Percentiles rank a stretch among this genome's conserved stretches.
Evolutionary conservation across 345 rosid species (phyloP).

Genomic region (Brassica nigra): DNA sequence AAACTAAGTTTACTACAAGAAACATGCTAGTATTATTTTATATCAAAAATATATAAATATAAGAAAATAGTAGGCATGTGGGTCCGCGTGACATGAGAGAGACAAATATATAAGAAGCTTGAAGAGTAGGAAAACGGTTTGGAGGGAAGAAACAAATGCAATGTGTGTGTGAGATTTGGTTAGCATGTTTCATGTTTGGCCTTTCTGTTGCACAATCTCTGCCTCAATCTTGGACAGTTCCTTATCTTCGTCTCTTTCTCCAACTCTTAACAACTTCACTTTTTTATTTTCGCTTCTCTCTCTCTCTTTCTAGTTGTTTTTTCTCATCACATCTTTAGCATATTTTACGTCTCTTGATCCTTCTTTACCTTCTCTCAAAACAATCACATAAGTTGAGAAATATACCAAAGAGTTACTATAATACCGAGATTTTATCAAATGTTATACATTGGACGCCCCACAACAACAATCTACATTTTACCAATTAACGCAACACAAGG

Average conservation of each 20-base stretch:
- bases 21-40: neutral
- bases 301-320: neutral
- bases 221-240: constrained; percentile 46
- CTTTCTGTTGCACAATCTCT: constrained; percentile 49
- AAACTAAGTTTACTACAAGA: neutral
- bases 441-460: constrained; percentile 15
- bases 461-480: constrained; percentile 21
- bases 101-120: constrained; percentile 24
- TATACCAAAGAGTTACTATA: neutral
- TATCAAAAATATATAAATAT: neutral
- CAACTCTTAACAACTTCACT: constrained; percentile 1
- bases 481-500: constrained; percentile 7
- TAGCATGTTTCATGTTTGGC: constrained; percentile 35
- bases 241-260: constrained; percentile 24
- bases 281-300: constrained; percentile 8
- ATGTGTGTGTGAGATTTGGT: constrained; percentile 39
- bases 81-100: constrained; percentile 34
- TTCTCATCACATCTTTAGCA: constrained; percentile 5
- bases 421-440: neutral
- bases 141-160: constrained; percentile 36
- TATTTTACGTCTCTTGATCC: constrained; percentile 18
- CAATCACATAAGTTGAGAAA: neutral
- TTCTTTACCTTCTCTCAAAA: neutral
- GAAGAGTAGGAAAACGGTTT: constrained; percentile 35
- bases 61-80: neutral